Evolutionary conservation across 371 early-diverging fungal genomes (phyloP).

Genomic region (Zancudomyces culisetae): DNA sequence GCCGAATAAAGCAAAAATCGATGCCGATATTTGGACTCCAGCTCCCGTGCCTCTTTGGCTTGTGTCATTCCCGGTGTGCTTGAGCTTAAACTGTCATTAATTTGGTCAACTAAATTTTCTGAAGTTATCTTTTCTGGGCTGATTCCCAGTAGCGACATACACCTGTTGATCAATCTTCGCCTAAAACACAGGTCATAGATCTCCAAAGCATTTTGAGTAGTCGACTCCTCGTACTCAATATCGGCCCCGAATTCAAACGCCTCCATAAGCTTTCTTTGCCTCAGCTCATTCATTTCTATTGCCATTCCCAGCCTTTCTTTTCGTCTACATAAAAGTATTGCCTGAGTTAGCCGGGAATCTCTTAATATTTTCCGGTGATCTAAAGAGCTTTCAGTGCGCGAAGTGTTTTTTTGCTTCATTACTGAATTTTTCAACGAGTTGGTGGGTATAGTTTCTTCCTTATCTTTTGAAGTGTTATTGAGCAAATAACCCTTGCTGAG

Average conservation of each 20-base stretch:
- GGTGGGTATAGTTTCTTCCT: background rate
- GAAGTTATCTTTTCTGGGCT: background rate
- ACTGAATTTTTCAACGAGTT: background rate
- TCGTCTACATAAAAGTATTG: slow-evolving; percentile 19
- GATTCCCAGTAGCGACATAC: slow-evolving; percentile 16
- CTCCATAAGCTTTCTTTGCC: slow-evolving; percentile 12
- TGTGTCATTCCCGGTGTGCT: slow-evolving; percentile 4
- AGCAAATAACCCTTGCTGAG: background rate
- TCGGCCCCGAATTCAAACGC: slow-evolving; percentile 19
- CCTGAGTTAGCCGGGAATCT: slow-evolving; percentile 23
- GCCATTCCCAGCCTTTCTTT: slow-evolving; percentile 21
- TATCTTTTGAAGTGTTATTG: background rate
- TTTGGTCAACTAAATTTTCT: background rate
- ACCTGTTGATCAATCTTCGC: slow-evolving; percentile 23
- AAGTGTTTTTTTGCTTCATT: background rate
- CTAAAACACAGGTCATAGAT: slow-evolving; percentile 22
- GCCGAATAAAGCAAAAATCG: slow-evolving; percentile 26
- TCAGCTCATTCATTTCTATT: slow-evolving; percentile 18
- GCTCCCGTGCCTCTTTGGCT: slow-evolving; percentile 12
- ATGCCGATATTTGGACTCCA: slow-evolving; percentile 23
- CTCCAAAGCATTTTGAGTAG: slow-evolving; percentile 17
- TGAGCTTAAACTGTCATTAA: background rate
- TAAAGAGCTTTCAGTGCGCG: background rate
- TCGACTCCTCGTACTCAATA: slow-evolving; percentile 12
- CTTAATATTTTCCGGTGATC: slow-evolving; percentile 12